Conservation (phyloP, 768 basidiomycete species). For the Imleria badia region DNA sequence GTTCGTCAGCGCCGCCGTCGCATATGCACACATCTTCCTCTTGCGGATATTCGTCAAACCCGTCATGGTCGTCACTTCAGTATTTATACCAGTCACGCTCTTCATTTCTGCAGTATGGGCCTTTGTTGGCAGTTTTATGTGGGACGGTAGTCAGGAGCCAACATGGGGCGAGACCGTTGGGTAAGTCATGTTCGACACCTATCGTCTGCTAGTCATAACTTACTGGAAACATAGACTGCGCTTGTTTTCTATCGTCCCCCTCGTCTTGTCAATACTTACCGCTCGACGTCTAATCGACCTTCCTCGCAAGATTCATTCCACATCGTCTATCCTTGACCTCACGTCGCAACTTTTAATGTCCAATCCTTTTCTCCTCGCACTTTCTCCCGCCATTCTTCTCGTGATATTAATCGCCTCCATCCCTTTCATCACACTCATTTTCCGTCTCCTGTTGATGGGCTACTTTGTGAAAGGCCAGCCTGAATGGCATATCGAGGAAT, state of each 20-base stretch:
- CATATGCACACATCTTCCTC: constrained; percentile 74
- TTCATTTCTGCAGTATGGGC: constrained; percentile 78
- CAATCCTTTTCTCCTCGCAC: constrained; percentile 71
- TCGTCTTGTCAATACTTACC: constrained; percentile 66
- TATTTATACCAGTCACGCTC: constrained; percentile 73
- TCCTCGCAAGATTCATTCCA: constrained; percentile 66
- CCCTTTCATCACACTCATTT: constrained; percentile 75
- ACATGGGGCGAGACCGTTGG: constrained; percentile 84
- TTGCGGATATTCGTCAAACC: constrained; percentile 82
- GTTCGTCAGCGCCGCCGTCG: constrained; percentile 63
- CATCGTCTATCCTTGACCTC: constrained; percentile 56
- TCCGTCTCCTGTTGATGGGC: constrained; percentile 75
- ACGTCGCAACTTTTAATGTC: constrained; percentile 67
- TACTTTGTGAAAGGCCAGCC: constrained; percentile 45
- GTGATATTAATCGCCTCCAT: constrained; percentile 65
- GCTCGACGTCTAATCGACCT: constrained; percentile 70
- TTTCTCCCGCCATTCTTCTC: constrained; percentile 75
- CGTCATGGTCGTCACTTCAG: constrained; percentile 73
- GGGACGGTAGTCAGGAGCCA: constrained; percentile 50
- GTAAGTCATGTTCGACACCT: constrained; percentile 40
- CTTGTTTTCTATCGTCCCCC: constrained; percentile 73
- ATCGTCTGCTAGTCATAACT: constrained; percentile 2
- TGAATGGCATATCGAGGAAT: constrained; percentile 56
- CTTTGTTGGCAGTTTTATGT: constrained; percentile 76
- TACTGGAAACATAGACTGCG: constrained; percentile 36